phyloP scores from a whole-genome alignment of 148 eudicot genomes.

The Chenopodium quinoa region DNA sequence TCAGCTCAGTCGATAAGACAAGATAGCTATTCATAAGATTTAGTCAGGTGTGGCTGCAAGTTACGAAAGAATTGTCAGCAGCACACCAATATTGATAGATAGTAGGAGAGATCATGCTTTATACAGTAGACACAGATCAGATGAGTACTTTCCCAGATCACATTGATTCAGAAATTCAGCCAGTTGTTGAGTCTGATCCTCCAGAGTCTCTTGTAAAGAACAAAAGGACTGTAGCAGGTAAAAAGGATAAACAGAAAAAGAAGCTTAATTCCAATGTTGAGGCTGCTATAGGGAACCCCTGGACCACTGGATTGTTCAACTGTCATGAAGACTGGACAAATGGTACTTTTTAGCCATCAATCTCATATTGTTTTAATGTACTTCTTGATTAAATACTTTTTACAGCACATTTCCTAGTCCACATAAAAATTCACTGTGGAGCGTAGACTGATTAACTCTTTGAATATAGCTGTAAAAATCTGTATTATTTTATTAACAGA shows the following conservation, averaged over 20 bases:
- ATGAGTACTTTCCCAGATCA: conserved; percentile 20
- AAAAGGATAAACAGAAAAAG: conserved; percentile 14
- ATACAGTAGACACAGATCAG: background rate
- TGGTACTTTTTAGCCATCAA: conserved; percentile 16
- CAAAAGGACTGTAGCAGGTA: background rate
- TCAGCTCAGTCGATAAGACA: conserved; percentile 7
- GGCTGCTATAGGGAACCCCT: conserved; percentile 31
- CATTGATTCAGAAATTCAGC: conserved; percentile 27
- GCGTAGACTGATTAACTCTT: too few relatives aligned
- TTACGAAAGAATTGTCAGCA: too few relatives aligned
- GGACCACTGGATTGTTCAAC: conserved; percentile 40
- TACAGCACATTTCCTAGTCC: background rate
- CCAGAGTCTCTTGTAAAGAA: conserved; percentile 12
- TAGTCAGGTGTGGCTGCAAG: background rate
- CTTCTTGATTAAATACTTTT: background rate
- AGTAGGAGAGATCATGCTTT: background rate
- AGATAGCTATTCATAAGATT: background rate
- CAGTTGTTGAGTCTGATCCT: conserved; percentile 25
- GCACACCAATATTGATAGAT: too few relatives aligned
- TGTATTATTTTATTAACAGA: too few relatives aligned
- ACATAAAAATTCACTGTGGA: background rate
- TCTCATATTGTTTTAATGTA: background rate
- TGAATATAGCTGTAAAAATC: too few relatives aligned
- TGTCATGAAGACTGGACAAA: conserved; percentile 38
- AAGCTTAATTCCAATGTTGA: conserved; percentile 14